phyloP scores from a whole-genome alignment of 1,139 yeast species.

The Nakaseomyces glabratus region DNA sequence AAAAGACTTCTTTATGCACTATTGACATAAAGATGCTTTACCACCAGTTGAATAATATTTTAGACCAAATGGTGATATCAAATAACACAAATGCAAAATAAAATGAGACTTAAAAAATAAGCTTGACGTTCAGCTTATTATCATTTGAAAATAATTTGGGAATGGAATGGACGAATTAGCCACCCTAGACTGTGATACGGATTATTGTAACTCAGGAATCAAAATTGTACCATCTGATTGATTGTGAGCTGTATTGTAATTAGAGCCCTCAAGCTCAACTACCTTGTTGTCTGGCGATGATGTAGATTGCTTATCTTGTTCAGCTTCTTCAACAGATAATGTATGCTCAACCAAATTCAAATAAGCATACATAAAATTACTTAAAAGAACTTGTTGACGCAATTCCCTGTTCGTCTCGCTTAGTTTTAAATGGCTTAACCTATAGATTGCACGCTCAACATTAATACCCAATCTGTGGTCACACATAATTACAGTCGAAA shows the following conservation, averaged over 20 bases:
- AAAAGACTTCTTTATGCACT: too few species aligned
- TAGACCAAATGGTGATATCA: too few species aligned
- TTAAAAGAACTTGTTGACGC: constrained; percentile 81
- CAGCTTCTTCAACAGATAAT: constrained; percentile 41
- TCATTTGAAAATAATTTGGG: too few species aligned
- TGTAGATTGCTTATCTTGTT: background rate
- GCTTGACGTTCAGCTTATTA: too few species aligned
- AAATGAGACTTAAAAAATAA: too few species aligned
- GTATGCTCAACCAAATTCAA: constrained; percentile 89
- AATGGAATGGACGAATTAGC: too few species aligned
- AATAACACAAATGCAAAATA: too few species aligned
- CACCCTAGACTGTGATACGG: too few species aligned
- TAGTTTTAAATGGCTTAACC: constrained; percentile 82
- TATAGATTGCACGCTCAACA: constrained; percentile 89
- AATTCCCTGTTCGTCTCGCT: constrained; percentile 90
- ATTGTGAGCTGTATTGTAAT: background rate
- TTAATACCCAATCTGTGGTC: constrained; percentile 86
- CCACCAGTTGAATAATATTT: too few species aligned
- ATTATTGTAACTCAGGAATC: constrained; percentile 7
- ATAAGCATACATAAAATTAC: constrained; percentile 96
- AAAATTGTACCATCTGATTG: constrained; percentile 7
- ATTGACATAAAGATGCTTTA: too few species aligned
- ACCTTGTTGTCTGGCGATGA: background rate
- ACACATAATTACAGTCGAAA: constrained; percentile 66
- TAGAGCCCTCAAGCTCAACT: background rate